Conservation (phyloP, 2,329 filamentous ascomycete species). For the Aspergillus pseudoviridinutans region DNA sequence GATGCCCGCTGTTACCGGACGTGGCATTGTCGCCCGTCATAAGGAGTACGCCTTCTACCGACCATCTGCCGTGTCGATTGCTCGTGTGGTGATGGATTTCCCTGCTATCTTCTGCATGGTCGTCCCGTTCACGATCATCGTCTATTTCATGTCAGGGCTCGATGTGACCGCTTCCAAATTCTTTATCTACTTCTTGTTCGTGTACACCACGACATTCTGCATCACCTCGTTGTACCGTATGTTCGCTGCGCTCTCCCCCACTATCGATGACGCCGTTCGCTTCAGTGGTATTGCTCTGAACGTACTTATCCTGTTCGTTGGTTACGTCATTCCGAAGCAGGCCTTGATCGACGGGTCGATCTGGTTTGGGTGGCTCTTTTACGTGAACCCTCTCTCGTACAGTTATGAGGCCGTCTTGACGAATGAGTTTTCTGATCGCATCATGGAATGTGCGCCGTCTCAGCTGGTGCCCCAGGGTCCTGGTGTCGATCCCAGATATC, state of each 20-base stretch:
- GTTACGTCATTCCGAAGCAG: constrained; percentile 65
- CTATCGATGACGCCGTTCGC: constrained; percentile 63
- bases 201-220: constrained; percentile 59
- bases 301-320: constrained; percentile 60
- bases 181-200: constrained; percentile 62
- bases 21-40: constrained; percentile 65
- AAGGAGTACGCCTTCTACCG: constrained; percentile 66
- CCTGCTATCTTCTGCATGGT: constrained; percentile 58
- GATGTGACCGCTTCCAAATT: constrained; percentile 60
- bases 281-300: constrained; percentile 61
- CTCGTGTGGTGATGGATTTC: constrained; percentile 59
- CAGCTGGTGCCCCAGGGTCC: constrained; percentile 60
- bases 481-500: constrained; percentile 51
- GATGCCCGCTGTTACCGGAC: constrained; percentile 70
- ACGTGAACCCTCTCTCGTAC: constrained; percentile 54
- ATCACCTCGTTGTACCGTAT: constrained; percentile 63
- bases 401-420: constrained; percentile 64
- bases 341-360: constrained; percentile 56
- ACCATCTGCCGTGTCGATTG: constrained; percentile 62
- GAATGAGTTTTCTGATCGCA: constrained; percentile 59
- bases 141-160: constrained; percentile 63
- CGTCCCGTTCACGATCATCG: constrained; percentile 57
- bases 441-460: constrained; percentile 56
- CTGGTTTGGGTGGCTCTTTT: constrained; percentile 64
- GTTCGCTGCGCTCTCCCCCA: constrained; percentile 60